These are phyloP conservation scores for Hyphodiscus sp. DNA, from an alignment of 2,329 filamentous ascomycete species.

Conservation along the genomic window DNA sequence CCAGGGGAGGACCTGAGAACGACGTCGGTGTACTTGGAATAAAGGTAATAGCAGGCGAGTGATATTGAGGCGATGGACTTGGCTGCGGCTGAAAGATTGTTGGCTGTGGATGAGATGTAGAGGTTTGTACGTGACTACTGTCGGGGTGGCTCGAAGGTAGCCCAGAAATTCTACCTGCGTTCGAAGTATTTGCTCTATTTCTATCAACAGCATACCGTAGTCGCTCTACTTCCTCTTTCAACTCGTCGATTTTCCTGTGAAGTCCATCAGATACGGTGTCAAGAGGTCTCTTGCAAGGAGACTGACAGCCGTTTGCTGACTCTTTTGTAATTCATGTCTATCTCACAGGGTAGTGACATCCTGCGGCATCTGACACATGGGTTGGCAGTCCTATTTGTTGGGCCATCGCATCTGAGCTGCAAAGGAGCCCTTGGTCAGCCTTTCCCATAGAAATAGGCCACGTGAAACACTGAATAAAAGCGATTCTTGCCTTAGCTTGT, in stretches of 20 bases:
- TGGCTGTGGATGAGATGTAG: not conserved
- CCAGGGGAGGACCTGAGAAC: not conserved
- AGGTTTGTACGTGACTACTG: not conserved
- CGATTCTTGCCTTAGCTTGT: not conserved
- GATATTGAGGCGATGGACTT: not conserved
- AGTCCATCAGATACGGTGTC: not conserved
- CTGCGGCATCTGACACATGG: not conserved
- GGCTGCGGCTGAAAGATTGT: not conserved
- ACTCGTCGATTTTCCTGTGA: constrained; percentile 1
- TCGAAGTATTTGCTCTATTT: not conserved
- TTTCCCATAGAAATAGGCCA: not conserved
- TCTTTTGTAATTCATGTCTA: constrained; percentile 1
- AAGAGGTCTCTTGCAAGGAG: not conserved
- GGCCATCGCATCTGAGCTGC: constrained; percentile 1
- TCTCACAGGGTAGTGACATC: not conserved
- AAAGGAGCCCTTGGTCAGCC: not conserved
- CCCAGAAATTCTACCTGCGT: not conserved
- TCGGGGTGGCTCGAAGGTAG: not conserved
- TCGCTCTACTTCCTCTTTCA: not conserved
- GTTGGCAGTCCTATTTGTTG: no score
- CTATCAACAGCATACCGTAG: not conserved
- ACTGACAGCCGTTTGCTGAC: constrained; percentile 2
- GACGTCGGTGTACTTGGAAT: not conserved
- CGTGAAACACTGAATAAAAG: not conserved
- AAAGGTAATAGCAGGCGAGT: not conserved